Evolutionary conservation across 2,329 filamentous ascomycete genomes (phyloP).

Genomic region (Cladophialophora yegresii): DNA sequence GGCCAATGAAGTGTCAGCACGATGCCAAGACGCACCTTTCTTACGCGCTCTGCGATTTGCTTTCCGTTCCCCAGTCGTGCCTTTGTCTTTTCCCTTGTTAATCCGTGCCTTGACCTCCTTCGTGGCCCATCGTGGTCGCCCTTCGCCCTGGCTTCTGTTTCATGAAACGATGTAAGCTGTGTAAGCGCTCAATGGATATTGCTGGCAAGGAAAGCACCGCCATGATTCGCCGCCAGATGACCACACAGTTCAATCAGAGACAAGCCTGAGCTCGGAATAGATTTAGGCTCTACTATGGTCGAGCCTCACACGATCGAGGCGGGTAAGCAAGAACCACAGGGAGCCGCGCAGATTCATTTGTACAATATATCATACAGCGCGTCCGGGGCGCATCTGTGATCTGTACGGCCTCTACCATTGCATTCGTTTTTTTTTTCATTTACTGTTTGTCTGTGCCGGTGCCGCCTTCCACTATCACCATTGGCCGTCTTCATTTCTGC

Average conservation of each 20-base stretch:
- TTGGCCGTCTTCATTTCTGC: not conserved
- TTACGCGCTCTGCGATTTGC: not conserved
- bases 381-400: conserved; percentile 1
- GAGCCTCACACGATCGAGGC: not conserved
- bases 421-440: not conserved
- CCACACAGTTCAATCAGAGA: not conserved
- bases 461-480: not conserved
- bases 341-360: not conserved
- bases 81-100: not conserved
- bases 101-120: not conserved
- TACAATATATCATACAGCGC: conserved; percentile 5
- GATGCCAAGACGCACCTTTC: not conserved
- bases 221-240: conserved; percentile 4
- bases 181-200: conserved; percentile 11
- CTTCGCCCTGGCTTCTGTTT: not conserved
- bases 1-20: not conserved
- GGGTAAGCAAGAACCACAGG: not conserved
- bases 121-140: not conserved
- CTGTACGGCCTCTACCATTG: not conserved
- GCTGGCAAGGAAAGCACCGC: not conserved
- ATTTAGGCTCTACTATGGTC: not conserved
- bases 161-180: conserved; percentile 11
- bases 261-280: conserved; percentile 16
- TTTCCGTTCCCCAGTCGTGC: not conserved
- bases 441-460: conserved; percentile 13